phyloP scores from a whole-genome alignment of 225 moss, liverwort and hornwort genomes.

The Sphagnum tenellum region DNA sequence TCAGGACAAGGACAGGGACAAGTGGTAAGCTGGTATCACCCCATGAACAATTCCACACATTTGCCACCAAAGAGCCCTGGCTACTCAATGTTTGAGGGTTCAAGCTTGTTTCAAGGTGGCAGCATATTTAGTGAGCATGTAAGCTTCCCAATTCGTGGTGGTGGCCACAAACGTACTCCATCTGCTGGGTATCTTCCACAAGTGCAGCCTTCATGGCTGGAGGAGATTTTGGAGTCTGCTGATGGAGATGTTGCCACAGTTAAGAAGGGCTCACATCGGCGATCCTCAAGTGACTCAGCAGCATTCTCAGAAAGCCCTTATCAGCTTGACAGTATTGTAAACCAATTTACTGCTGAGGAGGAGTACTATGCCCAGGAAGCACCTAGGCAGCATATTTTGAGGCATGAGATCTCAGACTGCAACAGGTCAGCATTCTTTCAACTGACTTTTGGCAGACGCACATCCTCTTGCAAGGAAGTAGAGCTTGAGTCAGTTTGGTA shows the following conservation, averaged over 20 bases:
- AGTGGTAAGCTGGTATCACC: slow-evolving; percentile 89
- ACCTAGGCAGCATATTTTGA: too few species aligned
- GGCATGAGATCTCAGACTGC: too few species aligned
- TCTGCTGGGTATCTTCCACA: slow-evolving; percentile 67
- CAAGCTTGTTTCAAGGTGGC: slow-evolving; percentile 58
- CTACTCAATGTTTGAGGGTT: slow-evolving; percentile 40
- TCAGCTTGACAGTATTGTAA: slow-evolving; percentile 54
- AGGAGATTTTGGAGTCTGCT: slow-evolving; percentile 54
- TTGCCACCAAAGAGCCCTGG: slow-evolving; percentile 86
- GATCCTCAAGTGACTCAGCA: slow-evolving; percentile 87
- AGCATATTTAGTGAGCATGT: slow-evolving; percentile 19
- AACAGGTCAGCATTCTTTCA: too few species aligned
- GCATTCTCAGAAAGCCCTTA: slow-evolving; percentile 75
- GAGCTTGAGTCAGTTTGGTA: too few species aligned
- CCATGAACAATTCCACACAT: slow-evolving; percentile 91
- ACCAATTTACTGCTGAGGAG: slow-evolving; percentile 73
- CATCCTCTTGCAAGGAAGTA: too few species aligned
- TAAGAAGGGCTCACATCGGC: slow-evolving; percentile 77
- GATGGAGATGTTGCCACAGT: slow-evolving; percentile 49
- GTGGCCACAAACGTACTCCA: slow-evolving; percentile 68
- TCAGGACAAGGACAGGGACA: slow-evolving; percentile 40
- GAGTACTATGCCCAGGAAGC: slow-evolving; percentile 17
- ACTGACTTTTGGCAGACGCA: too few species aligned
- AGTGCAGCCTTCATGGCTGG: slow-evolving; percentile 67
- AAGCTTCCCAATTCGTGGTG: slow-evolving; percentile 60